Evolutionary conservation across 768 basidiomycete genomes (phyloP), one percentile per base, ranked within the genome.

Genomic region (Amylocystis lapponica): DNA sequence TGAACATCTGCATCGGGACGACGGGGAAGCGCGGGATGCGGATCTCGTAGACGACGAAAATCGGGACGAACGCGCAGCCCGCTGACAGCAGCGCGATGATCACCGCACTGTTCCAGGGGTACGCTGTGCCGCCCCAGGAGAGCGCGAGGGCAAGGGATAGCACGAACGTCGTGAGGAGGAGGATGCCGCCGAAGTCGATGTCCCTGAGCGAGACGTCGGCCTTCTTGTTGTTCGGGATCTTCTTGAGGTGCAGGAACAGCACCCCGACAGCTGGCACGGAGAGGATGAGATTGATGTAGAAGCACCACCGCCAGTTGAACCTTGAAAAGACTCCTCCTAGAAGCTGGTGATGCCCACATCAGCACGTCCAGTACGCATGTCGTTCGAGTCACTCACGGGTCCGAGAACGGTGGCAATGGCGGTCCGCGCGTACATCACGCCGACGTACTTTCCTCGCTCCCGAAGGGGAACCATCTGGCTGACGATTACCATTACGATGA

Each of bases 251-350:
- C 13, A 51, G 33, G 6, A 60, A 43, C 4, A 60, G 46, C 14
- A 54, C 38, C 13, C 45, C 42, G 35, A 38, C 44, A 26, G 50
- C 54, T 5, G 49, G 53, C 13, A 49, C 56, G 29, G 51, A 51
- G 9, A 54, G 53, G 9, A 52, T 49, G 3, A 51, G 51, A 33
- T 43, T 38, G 23, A 54, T 44, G 23, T 27, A 59, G 44, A 60
- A 58, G 37, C 49, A 52, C 60, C 60, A 61, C 4, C 63, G 35
- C 61, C 61, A 63, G 11, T 37, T 39, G 2, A 53, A 45, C 27
- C 47, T 40, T 1, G 54, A 44, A 4, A 59, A 53, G 29, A 43
- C 49, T 22, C 63, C 65, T 30, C 33, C 33, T 2, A 43, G 42
- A 1, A 40, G 27, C 39, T 40, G 25, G 5, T 30, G 23, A 1